Evolutionary conservation across 768 basidiomycete genomes (phyloP).

Genomic region (Boletus rubroflammeus): DNA sequence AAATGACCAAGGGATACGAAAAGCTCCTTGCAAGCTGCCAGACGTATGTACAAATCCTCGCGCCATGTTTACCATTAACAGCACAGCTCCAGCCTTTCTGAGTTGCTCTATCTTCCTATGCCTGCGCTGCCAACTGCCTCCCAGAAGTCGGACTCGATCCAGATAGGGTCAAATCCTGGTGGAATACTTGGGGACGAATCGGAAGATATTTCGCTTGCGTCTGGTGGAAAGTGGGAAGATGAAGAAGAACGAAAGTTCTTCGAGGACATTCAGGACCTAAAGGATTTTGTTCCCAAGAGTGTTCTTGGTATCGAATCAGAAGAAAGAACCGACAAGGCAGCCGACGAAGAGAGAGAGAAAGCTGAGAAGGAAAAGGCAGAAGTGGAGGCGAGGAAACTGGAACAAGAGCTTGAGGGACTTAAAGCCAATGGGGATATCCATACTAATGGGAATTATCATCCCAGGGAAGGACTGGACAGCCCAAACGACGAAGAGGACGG

Average conservation of each 20-base stretch:
- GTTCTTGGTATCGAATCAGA: conserved; percentile 68
- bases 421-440: conserved; percentile 34
- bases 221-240: conserved; percentile 94
- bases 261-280: conserved; percentile 88
- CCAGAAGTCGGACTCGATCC: conserved; percentile 77
- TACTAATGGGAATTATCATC: conserved; percentile 20
- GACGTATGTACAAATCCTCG: conserved; percentile 48
- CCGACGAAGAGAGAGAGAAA: conserved; percentile 43
- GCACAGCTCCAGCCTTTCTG: conserved; percentile 63
- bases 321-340: conserved; percentile 38
- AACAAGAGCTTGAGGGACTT: conserved; percentile 72
- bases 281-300: conserved; percentile 86
- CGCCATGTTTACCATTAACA: conserved; percentile 6
- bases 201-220: conserved; percentile 47
- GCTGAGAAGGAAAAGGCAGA: conserved; percentile 55
- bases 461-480: conserved; percentile 8
- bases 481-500: conserved; percentile 30
- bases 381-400: conserved; percentile 67
- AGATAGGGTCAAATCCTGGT: conserved; percentile 54
- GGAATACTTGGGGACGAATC: conserved; percentile 48
- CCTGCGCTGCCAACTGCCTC: conserved; percentile 81
- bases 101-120: conserved; percentile 79
- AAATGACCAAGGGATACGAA: conserved; percentile 96
- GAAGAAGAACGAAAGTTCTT: conserved; percentile 94
- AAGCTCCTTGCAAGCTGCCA: conserved; percentile 86